A percentile compares a stretch with the other conserved stretches of the same genome.
Evolutionary conservation across 495 filamentous ascomycete genomes (phyloP).

Genomic region (Talaromyces ruber): DNA sequence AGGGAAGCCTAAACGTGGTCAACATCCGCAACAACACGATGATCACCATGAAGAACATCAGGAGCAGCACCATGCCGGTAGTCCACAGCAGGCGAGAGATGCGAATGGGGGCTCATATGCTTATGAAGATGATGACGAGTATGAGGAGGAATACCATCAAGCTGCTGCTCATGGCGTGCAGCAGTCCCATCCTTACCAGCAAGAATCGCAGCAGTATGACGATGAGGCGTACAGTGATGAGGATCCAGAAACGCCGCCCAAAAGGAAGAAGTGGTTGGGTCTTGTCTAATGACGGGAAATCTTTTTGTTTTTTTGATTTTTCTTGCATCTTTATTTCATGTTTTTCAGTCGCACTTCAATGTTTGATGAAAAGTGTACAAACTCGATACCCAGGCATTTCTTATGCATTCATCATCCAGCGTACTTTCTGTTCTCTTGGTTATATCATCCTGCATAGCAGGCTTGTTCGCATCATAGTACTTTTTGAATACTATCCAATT

Average conservation of each 20-base stretch:
- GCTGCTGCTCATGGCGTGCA: background rate
- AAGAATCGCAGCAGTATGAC: background rate
- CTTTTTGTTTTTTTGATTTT: background rate
- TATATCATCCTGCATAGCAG: background rate
- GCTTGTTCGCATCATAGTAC: background rate
- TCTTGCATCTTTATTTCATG: too few relatives aligned
- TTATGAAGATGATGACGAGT: slow-evolving; percentile 14
- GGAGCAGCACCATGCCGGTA: slow-evolving; percentile 16
- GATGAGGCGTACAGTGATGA: slow-evolving; percentile 10
- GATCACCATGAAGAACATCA: slow-evolving; percentile 20
- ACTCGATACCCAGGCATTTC: slow-evolving; percentile 1
- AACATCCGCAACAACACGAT: slow-evolving; percentile 4
- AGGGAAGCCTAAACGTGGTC: slow-evolving; percentile 11
- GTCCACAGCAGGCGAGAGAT: background rate
- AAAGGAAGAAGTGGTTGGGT: slow-evolving; percentile 35
- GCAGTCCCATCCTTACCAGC: background rate
- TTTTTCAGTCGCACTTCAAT: background rate
- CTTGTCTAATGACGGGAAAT: slow-evolving; percentile 10
- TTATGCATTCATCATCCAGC: background rate
- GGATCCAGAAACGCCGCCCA: slow-evolving; percentile 11
- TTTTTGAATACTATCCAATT: background rate
- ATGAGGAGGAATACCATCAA: slow-evolving; percentile 1
- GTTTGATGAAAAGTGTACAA: background rate
- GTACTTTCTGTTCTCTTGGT: background rate
- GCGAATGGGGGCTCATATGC: background rate